A percentile compares a stretch with the other conserved stretches of the same genome.
Evolutionary conservation across 2,329 filamentous ascomycete species (phyloP).

Genomic region (Dryadomyces quercivorus): DNA sequence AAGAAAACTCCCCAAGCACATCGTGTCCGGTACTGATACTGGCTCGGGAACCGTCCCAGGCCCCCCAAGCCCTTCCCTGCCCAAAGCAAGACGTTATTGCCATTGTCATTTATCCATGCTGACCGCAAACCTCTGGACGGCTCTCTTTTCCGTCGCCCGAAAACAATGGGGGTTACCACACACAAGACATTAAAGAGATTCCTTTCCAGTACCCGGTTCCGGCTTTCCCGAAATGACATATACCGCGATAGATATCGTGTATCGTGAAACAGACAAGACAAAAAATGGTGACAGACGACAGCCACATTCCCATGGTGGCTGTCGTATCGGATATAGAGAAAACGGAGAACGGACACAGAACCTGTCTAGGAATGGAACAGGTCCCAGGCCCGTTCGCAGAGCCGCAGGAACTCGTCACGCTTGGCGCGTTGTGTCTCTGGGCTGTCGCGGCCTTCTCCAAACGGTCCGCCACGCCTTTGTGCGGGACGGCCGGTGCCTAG

Average conservation of each 20-base stretch:
- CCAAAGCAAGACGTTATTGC: background rate
- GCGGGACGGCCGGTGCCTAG: constrained; percentile 60
- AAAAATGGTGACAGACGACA: no score
- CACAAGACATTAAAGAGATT: constrained; percentile 5
- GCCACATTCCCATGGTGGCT: no score
- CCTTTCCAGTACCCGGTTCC: constrained; percentile 5
- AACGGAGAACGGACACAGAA: background rate
- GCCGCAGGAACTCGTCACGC: constrained; percentile 79
- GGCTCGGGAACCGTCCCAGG: background rate
- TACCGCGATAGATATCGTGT: background rate
- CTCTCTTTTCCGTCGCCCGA: background rate
- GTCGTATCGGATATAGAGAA: no score
- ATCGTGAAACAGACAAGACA: background rate
- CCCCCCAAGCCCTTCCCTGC: background rate
- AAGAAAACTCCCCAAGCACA: background rate
- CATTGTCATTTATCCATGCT: constrained; percentile 1
- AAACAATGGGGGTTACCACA: background rate
- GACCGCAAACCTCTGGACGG: background rate
- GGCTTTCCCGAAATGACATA: background rate
- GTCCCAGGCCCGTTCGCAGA: constrained; percentile 91
- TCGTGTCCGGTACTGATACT: background rate
- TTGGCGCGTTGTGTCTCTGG: constrained; percentile 75
- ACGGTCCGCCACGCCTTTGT: constrained; percentile 49
- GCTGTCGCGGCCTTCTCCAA: constrained; percentile 70
- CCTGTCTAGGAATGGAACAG: constrained; percentile 72